Conservation (phyloP, 805 yeast genomes). For the Cyberlindnera americana region DNA sequence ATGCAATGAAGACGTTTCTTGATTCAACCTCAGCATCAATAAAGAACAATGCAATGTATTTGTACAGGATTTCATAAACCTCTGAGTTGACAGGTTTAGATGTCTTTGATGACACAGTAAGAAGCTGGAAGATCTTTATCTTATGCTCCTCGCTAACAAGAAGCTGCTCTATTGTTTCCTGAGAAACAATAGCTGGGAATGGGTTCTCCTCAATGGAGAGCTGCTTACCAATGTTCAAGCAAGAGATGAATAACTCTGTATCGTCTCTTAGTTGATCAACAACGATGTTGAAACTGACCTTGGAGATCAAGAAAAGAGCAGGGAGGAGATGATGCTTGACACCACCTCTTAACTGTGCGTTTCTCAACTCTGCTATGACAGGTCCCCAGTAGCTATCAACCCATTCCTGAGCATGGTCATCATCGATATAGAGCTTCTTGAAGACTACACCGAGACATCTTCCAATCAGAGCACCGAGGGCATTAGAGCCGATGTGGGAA, state of each 20-base stretch:
- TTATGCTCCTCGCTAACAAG: slow-evolving; percentile 46
- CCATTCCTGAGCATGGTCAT: slow-evolving; percentile 24
- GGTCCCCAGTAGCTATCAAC: slow-evolving; percentile 23
- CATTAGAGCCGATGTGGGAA: slow-evolving; percentile 47
- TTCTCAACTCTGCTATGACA: slow-evolving; percentile 15
- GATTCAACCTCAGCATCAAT: slow-evolving; percentile 66
- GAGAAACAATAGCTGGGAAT: slow-evolving; percentile 36
- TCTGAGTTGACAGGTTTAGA: slow-evolving; percentile 50
- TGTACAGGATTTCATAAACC: slow-evolving; percentile 41
- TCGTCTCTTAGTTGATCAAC: slow-evolving; percentile 31
- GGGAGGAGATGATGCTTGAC: slow-evolving; percentile 62
- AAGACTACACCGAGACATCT: slow-evolving; percentile 46
- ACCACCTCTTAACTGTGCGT: slow-evolving; percentile 32
- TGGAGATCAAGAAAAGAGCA: slow-evolving; percentile 51
- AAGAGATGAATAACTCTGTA: slow-evolving; percentile 43
- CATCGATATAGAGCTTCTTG: slow-evolving; percentile 33
- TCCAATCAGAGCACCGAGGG: slow-evolving; percentile 66
- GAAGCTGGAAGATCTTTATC: slow-evolving; percentile 54
- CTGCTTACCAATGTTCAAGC: slow-evolving; percentile 63
- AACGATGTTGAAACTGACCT: slow-evolving; percentile 39
- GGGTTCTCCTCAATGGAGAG: slow-evolving; percentile 51
- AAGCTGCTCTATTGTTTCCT: slow-evolving; percentile 32
- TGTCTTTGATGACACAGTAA: slow-evolving; percentile 58
- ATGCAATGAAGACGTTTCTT: slow-evolving; percentile 61
- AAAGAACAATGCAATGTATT: slow-evolving; percentile 47